phyloP scores from a whole-genome alignment of 352 stramenopile species.

The Phytopythium cucurbitacearum region DNA sequence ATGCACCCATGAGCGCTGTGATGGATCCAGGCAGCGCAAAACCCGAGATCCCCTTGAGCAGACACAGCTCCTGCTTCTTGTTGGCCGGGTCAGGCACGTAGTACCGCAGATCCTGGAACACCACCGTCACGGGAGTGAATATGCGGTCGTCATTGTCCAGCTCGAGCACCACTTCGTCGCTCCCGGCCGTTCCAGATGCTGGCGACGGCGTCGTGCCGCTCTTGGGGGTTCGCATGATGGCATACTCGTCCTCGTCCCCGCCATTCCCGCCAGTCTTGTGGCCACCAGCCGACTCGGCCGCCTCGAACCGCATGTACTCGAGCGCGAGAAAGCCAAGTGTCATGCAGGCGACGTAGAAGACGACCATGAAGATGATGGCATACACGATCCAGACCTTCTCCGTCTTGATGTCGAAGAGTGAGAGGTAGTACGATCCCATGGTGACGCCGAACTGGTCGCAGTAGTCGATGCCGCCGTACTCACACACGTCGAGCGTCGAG shows the following conservation, averaged over 20 bases:
- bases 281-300: no score
- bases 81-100: constrained; percentile 18
- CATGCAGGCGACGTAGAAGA: constrained; percentile 25
- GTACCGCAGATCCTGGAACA: constrained; percentile 30
- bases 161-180: no score
- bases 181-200: no score
- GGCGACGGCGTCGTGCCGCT: no score
- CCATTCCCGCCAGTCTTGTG: no score
- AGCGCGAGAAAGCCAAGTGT: constrained; percentile 27
- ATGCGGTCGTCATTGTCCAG: background rate
- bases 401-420: constrained; percentile 25
- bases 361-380: constrained; percentile 26
- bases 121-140: constrained; percentile 12
- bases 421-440: constrained; percentile 26
- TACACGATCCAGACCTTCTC: constrained; percentile 27
- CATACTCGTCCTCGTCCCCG: no score
- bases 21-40: constrained; percentile 28
- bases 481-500: constrained; percentile 17
- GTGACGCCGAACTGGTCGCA: constrained; percentile 18
- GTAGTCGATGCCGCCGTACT: constrained; percentile 27
- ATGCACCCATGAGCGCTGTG: constrained; percentile 84
- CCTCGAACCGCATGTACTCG: constrained; percentile 18
- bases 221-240: no score
- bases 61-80: constrained; percentile 6
- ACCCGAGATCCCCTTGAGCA: constrained; percentile 56